A percentile compares a stretch with the other conserved stretches of the same genome.
Evolutionary conservation across 495 filamentous ascomycete genomes (phyloP).

Genomic region (Clohesyomyces aquaticus): DNA sequence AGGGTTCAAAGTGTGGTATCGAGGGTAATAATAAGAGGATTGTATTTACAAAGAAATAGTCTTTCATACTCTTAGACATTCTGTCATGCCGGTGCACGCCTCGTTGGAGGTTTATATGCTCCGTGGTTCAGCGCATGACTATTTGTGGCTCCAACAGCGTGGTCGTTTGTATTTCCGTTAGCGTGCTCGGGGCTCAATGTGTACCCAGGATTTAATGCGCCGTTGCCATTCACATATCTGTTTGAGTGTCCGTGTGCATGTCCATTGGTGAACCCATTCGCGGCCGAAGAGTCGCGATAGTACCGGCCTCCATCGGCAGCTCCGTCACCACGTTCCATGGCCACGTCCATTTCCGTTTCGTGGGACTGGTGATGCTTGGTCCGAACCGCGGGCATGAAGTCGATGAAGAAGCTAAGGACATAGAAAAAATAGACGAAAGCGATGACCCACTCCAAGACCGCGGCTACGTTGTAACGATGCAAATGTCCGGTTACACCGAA

Average conservation of each 20-base stretch:
- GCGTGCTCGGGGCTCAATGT: no score
- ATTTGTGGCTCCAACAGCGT: background rate
- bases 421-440: conserved; percentile 91
- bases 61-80: no score
- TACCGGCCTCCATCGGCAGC: conserved; percentile 17
- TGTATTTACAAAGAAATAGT: no score
- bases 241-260: conserved; percentile 3
- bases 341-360: conserved; percentile 48
- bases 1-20: no score
- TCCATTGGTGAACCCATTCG: conserved; percentile 25
- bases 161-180: background rate
- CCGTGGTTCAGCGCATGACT: no score
- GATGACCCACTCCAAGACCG: conserved; percentile 75
- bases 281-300: conserved; percentile 3
- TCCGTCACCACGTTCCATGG: conserved; percentile 29
- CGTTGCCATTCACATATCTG: conserved; percentile 10
- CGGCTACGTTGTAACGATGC: conserved; percentile 50
- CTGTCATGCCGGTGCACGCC: no score
- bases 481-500: conserved; percentile 52
- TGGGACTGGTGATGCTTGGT: conserved; percentile 57
- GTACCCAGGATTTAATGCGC: no score
- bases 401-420: conserved; percentile 83
- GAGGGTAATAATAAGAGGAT: no score
- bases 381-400: conserved; percentile 77
- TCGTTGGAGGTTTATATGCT: no score